Conservation (phyloP, 2,329 filamentous ascomycete species). For the Fusarium falciforme region DNA sequence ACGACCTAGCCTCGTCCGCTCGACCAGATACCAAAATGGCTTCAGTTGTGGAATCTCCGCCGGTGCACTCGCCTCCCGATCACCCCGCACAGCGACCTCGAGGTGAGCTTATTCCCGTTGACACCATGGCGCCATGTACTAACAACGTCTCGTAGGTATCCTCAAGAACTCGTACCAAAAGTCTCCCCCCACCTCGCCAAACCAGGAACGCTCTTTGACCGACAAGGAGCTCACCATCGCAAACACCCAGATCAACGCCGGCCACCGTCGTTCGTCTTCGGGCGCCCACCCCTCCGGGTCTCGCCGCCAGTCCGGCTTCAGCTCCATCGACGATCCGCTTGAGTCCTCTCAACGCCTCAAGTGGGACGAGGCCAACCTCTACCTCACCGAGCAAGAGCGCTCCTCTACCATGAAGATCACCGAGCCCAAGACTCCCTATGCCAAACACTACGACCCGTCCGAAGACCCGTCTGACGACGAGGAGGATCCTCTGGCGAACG, state of each 20-base stretch:
- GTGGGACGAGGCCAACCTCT: conserved; percentile 99
- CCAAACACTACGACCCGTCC: conserved; percentile 87
- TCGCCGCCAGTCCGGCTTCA: conserved; percentile 76
- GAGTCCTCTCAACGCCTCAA: conserved; percentile 80
- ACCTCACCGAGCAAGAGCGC: conserved; percentile 95
- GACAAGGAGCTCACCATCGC: conserved; percentile 92
- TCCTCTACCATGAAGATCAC: conserved; percentile 98
- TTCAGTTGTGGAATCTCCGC: conserved; percentile 52
- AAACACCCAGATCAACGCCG: conserved; percentile 95
- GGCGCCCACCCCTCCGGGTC: conserved; percentile 71
- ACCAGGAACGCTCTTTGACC: conserved; percentile 57
- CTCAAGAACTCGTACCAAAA: conserved; percentile 87
- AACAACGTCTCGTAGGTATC: conserved; percentile 74
- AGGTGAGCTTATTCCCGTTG: conserved; percentile 48
- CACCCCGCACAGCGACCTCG: conserved; percentile 58
- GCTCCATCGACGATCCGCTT: conserved; percentile 54
- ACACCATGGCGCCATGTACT: conserved; percentile 2
- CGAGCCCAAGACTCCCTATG: conserved; percentile 98
- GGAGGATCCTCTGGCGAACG: conserved; percentile 55
- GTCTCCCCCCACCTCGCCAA: conserved; percentile 66
- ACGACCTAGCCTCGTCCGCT: conserved; percentile 18
- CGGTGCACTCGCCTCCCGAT: conserved; percentile 56
- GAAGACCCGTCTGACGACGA: conserved; percentile 88
- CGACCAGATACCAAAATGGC: conserved; percentile 52
- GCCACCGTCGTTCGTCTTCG: conserved; percentile 84